Percentiles rank a stretch among this genome's conserved stretches.
Evolutionary conservation across 148 eudicot species (phyloP).

Genomic region (Nepenthes gracilis): DNA sequence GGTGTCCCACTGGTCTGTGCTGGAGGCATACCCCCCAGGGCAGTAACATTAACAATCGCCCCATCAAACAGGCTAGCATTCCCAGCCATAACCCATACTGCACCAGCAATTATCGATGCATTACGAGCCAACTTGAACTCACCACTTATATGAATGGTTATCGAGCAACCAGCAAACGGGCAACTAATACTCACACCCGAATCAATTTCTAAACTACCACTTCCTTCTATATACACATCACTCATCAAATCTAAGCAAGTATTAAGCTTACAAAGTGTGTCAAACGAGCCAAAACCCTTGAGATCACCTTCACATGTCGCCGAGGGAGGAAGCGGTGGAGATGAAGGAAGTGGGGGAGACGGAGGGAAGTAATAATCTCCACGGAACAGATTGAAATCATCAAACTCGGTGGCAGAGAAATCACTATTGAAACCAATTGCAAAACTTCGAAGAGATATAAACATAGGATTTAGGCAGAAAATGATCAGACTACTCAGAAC

Average conservation of each 20-base stretch:
- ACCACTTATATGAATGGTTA: constrained; percentile 46
- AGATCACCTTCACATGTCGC: constrained; percentile 52
- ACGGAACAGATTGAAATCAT: constrained; percentile 12
- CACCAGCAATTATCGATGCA: constrained; percentile 40
- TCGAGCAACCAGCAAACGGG: constrained; percentile 44
- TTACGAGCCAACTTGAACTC: constrained; percentile 37
- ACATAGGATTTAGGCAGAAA: constrained; percentile 8
- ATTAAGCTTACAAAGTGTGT: constrained; percentile 45
- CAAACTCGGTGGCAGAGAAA: constrained; percentile 8
- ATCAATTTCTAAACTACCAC: constrained; percentile 44
- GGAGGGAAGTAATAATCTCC: constrained; percentile 68
- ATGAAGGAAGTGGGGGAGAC: constrained; percentile 48
- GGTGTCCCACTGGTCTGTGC: constrained; percentile 61
- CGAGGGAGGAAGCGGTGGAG: constrained; percentile 51
- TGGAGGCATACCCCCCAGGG: constrained; percentile 48
- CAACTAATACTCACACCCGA: constrained; percentile 48
- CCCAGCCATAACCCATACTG: constrained; percentile 27
- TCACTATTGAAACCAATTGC: constrained; percentile 2
- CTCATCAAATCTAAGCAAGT: constrained; percentile 36
- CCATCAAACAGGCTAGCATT: constrained; percentile 29
- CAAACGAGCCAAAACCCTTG: constrained; percentile 57
- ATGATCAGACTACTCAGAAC: neutral
- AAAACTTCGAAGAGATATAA: constrained; percentile 1
- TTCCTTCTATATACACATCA: constrained; percentile 53
- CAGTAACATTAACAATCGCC: constrained; percentile 57